Evolutionary conservation across 1,284 basidiomycete species (phyloP).

Genomic region (Ganoderma lingzhi): DNA sequence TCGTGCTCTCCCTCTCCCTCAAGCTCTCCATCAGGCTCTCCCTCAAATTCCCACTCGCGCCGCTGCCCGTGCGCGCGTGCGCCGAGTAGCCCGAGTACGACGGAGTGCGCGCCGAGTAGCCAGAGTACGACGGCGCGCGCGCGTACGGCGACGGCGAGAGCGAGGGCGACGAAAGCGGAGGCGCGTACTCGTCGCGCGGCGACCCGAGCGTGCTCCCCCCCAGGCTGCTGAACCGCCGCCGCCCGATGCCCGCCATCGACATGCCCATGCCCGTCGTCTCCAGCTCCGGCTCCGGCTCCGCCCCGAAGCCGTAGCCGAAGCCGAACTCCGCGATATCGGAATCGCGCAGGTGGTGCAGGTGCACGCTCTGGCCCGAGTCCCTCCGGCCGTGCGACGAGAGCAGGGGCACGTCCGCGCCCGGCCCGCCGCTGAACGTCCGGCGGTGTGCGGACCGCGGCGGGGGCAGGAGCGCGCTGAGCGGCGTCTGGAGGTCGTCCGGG

Average conservation of each 20-base stretch:
- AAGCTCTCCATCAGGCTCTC: neutral
- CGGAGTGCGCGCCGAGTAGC: neutral
- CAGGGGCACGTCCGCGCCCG: constrained; percentile 42
- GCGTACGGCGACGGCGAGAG: neutral
- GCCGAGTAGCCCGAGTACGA: neutral
- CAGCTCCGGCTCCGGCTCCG: neutral
- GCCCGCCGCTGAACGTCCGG: constrained; percentile 36
- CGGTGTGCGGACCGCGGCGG: constrained; percentile 34
- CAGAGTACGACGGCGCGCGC: neutral
- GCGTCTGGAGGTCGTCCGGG: constrained; percentile 13
- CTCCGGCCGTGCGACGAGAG: constrained; percentile 39
- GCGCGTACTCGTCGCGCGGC: neutral
- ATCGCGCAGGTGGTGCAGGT: constrained; percentile 12
- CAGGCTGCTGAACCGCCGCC: constrained; percentile 9
- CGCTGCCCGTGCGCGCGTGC: neutral
- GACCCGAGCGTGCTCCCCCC: neutral
- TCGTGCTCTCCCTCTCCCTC: neutral
- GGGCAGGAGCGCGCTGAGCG: constrained; percentile 12
- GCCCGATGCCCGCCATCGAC: constrained; percentile 39
- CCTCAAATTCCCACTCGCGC: neutral
- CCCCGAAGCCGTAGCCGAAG: too few relatives aligned
- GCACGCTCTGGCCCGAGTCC: constrained; percentile 31
- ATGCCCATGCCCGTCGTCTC: too few relatives aligned
- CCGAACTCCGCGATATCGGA: constrained; percentile 30
- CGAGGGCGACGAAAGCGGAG: neutral